A percentile compares a stretch with the other conserved stretches of the same genome.
phyloP scores from a whole-genome alignment of 345 rosid species.

The Trapa incisa region DNA sequence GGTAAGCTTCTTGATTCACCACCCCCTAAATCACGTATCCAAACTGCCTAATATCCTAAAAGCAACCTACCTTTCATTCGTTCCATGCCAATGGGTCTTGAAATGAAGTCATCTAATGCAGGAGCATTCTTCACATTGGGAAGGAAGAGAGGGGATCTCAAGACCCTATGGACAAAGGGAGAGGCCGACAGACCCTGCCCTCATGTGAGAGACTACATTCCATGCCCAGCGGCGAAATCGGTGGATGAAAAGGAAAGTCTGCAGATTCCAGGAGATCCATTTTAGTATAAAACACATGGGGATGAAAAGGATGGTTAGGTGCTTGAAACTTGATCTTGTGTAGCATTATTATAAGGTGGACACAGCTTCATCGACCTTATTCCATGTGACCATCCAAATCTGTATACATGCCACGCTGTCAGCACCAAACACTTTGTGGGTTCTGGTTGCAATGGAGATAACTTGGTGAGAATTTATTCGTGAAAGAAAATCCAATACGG shows the following conservation, averaged over 20 bases:
- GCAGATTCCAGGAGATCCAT: not conserved
- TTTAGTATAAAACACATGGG: not conserved
- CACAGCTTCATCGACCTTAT: no score
- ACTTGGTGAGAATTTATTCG: no score
- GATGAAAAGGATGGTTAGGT: not conserved
- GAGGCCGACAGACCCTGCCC: conserved; percentile 71
- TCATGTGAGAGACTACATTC: conserved; percentile 36
- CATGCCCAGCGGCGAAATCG: conserved; percentile 11
- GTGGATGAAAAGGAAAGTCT: conserved; percentile 4
- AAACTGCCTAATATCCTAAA: not conserved
- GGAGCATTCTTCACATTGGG: conserved; percentile 68
- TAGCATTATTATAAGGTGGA: no score
- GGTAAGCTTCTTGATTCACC: conserved; percentile 31
- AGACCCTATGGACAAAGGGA: conserved; percentile 69
- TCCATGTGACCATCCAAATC: no score
- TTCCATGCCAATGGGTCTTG: no score
- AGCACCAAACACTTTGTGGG: no score
- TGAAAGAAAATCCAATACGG: no score
- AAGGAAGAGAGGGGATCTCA: conserved; percentile 59
- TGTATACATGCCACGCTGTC: no score
- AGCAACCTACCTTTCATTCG: no score
- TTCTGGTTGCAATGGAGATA: no score
- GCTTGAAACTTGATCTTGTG: not conserved
- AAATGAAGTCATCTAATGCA: conserved; percentile 14
- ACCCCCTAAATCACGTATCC: not conserved